Evolutionary conservation across 805 yeast genomes (phyloP).

Genomic region (Lipomyces mesembrius): DNA sequence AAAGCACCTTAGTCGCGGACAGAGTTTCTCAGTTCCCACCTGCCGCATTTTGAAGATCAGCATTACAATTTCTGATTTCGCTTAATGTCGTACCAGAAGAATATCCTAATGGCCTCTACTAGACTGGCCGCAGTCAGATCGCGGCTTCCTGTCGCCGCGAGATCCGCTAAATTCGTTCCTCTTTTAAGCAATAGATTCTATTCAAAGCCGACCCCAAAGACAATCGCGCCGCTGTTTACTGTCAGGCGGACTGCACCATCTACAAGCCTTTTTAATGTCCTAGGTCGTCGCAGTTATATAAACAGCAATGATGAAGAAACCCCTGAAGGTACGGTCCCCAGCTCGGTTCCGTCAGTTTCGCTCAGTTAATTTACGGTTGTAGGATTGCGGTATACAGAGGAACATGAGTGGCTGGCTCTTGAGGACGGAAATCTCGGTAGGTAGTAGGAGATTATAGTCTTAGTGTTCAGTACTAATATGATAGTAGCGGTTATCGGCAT

Average conservation of each 20-base stretch:
- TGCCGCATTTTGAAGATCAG: too few species aligned
- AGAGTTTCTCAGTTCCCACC: too few species aligned
- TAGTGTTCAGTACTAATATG: constrained; percentile 50
- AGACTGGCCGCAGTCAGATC: not conserved
- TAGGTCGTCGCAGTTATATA: not conserved
- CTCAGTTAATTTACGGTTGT: not conserved
- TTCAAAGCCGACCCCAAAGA: not conserved
- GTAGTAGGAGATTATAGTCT: constrained; percentile 7
- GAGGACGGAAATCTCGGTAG: constrained; percentile 72
- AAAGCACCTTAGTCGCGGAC: too few species aligned
- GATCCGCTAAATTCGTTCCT: not conserved
- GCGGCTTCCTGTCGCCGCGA: not conserved
- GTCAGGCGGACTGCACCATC: not conserved
- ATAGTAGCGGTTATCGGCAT: constrained; percentile 63
- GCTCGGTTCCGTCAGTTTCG: not conserved
- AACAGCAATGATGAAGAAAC: not conserved
- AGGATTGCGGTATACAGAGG: constrained; percentile 52
- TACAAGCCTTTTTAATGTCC: not conserved
- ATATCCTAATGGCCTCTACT: not conserved
- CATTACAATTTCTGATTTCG: not conserved
- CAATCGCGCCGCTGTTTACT: not conserved
- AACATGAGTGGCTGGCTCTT: constrained; percentile 94
- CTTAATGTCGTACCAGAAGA: not conserved
- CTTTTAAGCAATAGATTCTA: not conserved
- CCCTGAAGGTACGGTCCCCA: constrained; percentile 1